Conservation (phyloP, 2,329 filamentous ascomycete species). For the Ophiostoma angusticollis region DNA sequence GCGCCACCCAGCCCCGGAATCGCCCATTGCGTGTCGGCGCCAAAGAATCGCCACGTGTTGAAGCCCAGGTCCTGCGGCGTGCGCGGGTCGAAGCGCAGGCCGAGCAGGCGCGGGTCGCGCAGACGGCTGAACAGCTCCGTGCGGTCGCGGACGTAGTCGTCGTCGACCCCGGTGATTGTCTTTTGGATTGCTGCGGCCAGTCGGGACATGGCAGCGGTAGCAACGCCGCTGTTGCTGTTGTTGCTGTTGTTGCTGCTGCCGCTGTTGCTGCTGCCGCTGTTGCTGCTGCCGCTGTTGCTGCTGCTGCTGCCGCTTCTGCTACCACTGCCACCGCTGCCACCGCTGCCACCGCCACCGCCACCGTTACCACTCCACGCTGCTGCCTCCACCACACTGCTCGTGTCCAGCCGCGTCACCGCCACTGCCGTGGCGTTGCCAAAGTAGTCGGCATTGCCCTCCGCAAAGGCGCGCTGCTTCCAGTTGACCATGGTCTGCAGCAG, state of each 20-base stretch:
- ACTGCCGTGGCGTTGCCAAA: slow-evolving; percentile 31
- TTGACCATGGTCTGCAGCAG: slow-evolving; percentile 29
- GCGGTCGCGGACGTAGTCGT: slow-evolving; percentile 26
- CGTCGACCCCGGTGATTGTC: slow-evolving; percentile 25
- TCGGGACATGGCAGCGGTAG: slow-evolving; percentile 11
- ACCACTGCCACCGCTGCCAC: no score
- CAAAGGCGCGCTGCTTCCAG: slow-evolving; percentile 26
- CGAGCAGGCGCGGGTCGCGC: slow-evolving; percentile 27
- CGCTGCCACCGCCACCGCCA: slow-evolving; percentile 5
- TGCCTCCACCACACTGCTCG: slow-evolving; percentile 14
- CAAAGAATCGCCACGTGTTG: slow-evolving; percentile 33
- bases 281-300: no score
- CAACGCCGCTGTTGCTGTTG: background rate
- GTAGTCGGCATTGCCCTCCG: slow-evolving; percentile 21
- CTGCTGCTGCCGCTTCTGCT: no score
- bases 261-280: no score
- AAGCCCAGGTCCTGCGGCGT: slow-evolving; percentile 27
- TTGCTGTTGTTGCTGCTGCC: background rate
- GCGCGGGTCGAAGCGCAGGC: slow-evolving; percentile 28
- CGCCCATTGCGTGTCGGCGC: slow-evolving; percentile 27
- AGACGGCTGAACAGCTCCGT: slow-evolving; percentile 25
- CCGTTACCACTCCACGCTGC: no score
- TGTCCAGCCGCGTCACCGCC: slow-evolving; percentile 20
- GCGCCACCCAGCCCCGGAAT: slow-evolving; percentile 20
- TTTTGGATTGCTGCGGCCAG: slow-evolving; percentile 20